Base-by-base conservation (phyloP, 2,329 filamentous ascomycete genomes). In the Penicillium glabrum region DNA sequence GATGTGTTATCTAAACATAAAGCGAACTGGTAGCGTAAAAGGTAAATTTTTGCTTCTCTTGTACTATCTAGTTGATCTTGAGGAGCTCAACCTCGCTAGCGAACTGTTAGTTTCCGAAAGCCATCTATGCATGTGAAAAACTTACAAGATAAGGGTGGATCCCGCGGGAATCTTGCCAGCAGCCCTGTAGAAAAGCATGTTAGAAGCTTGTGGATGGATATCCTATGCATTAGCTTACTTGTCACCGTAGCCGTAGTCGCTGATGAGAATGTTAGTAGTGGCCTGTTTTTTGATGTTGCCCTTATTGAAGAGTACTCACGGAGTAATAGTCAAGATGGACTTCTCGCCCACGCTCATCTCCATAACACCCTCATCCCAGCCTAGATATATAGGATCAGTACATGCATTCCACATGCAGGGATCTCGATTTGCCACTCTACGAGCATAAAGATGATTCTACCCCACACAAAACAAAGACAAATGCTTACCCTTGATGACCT, bases 331-430 rank as follows among this genome's bases (percentile, higher is more conserved):
- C 61, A 98, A 82, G 51, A 84, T 90, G 54, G 90, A 87, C 81
- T 91, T 93, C 83, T 97, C 93, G 73, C 92, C 92, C 58, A 96
- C 80, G 73, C 88, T 87, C 93, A 97, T 96, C 71, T 85, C 80
- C 53, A 80, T 76, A 55, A 97, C 91, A 64, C 89, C 92, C 77
- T 96, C 88, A 71, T 91, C 91, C 91, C 85, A 93, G 67, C 85
- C 89, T 66, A 51, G 37, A 23, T 43, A 26, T 6, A 37, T n/a
- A 41, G n/a, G 2, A 1, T 41, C 23, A 41, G 19, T 23, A 13
- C 1, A 23, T 6, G 2, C 6, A 11, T 23, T 41, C 19, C 10
- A 23, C 7, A n/a, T 39, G n/a, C 35, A 39, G n/a, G n/a, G 7
- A 39, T n/a, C n/a, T 39, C 35, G 6, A 19, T n/a, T 19, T 39